These are phyloP conservation scores for Jatropha multifida DNA, from an alignment of 441 rosid genomes.

Conservation along the genomic window DNA sequence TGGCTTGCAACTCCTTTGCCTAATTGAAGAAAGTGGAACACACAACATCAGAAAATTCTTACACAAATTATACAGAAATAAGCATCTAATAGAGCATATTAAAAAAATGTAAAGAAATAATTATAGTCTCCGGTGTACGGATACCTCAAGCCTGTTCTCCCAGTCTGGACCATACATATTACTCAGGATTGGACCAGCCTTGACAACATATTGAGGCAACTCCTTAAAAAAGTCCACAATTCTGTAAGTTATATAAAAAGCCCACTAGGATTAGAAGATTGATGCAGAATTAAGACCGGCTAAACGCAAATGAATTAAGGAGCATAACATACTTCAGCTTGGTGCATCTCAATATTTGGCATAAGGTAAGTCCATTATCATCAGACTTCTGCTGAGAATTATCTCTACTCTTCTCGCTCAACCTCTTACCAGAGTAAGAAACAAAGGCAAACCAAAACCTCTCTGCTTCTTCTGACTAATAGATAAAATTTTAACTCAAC, in stretches of 20 bases:
- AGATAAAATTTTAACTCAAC: constrained; percentile 14
- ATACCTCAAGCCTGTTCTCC: constrained; percentile 90
- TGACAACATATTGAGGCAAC: constrained; percentile 79
- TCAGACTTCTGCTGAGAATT: constrained; percentile 34
- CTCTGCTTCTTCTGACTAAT: constrained; percentile 80
- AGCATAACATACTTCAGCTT: constrained; percentile 60
- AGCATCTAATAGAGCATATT: neutral
- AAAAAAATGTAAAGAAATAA: neutral
- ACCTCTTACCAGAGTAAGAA: constrained; percentile 57
- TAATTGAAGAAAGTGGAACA: constrained; percentile 31
- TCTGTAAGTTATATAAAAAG: constrained; percentile 39
- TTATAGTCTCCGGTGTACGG: constrained; percentile 4
- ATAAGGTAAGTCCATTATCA: constrained; percentile 52
- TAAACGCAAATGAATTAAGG: constrained; percentile 11
- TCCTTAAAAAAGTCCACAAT: constrained; percentile 81
- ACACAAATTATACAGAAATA: constrained; percentile 10
- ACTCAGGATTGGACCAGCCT: constrained; percentile 71
- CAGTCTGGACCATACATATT: constrained; percentile 72
- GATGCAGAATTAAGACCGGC: neutral
- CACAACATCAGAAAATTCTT: constrained; percentile 8
- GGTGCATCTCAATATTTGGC: constrained; percentile 70
- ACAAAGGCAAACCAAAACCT: constrained; percentile 86
- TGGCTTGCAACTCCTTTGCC: constrained; percentile 87
- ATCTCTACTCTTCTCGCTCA: constrained; percentile 47
- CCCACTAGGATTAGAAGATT: neutral